A percentile compares a stretch with the other conserved stretches of the same genome.
phyloP scores from a whole-genome alignment of 345 rosid genomes.

The Bruguiera parviflora region DNA sequence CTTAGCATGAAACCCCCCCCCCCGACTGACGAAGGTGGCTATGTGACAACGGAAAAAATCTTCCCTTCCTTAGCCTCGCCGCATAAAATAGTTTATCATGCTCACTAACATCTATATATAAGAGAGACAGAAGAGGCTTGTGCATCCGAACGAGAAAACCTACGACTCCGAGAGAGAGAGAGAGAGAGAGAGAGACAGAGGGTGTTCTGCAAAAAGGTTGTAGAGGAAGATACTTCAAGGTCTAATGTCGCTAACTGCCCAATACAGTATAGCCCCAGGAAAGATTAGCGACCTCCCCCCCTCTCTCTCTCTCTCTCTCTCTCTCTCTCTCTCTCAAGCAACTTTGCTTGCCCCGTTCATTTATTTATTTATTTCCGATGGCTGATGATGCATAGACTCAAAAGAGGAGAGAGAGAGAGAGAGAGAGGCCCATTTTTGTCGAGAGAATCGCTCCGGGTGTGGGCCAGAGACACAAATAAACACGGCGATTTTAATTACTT shows the following conservation, averaged over 20 bases:
- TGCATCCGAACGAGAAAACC: slow-evolving; percentile 17
- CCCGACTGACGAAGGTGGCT: background rate
- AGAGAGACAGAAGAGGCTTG: background rate
- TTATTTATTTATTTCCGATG: slow-evolving; percentile 2
- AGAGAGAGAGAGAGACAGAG: slow-evolving; percentile 8
- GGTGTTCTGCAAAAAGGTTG: slow-evolving; percentile 15
- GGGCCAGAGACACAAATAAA: too few relatives aligned
- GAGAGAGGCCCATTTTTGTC: too few relatives aligned
- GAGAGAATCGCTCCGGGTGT: too few relatives aligned
- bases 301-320: too few relatives aligned
- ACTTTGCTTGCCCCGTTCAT: slow-evolving; percentile 39
- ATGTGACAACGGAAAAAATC: background rate
- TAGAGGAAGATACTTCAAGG: slow-evolving; percentile 8
- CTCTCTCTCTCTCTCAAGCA: slow-evolving; percentile 36
- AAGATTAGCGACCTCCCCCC: slow-evolving; percentile 39
- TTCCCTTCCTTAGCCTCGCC: background rate
- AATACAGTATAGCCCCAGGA: slow-evolving; percentile 49
- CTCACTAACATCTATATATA: background rate
- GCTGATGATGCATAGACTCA: slow-evolving; percentile 1
- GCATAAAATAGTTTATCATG: background rate
- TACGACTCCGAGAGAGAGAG: slow-evolving; percentile 18
- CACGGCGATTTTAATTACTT: too few relatives aligned
- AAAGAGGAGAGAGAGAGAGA: background rate
- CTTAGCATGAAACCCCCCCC: background rate
- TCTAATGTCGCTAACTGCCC: slow-evolving; percentile 31